These are phyloP conservation scores for Monilinia aucupariae DNA, from an alignment of 2,329 filamentous ascomycete genomes.

Conservation along the genomic window DNA sequence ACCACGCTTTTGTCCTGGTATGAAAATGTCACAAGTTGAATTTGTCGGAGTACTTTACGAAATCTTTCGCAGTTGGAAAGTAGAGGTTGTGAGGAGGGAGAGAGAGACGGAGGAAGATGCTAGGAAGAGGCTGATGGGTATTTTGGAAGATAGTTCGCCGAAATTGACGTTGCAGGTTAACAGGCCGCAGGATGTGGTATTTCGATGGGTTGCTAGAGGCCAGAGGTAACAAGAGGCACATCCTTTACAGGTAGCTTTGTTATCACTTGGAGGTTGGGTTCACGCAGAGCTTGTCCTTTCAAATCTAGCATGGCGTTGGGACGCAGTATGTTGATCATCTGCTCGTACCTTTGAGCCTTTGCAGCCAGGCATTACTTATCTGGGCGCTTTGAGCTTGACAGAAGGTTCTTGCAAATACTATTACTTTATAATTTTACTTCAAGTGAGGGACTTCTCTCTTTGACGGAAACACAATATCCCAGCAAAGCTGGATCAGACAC, in stretches of 20 bases:
- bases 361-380: too few species aligned
- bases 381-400: too few species aligned
- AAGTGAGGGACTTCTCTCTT: too few species aligned
- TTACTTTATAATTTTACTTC: too few species aligned
- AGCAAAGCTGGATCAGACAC: too few species aligned
- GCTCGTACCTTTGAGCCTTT: neutral
- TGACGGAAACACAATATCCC: too few species aligned
- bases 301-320: neutral
- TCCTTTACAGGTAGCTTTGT: neutral
- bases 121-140: slow-evolving; percentile 17
- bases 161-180: slow-evolving; percentile 21
- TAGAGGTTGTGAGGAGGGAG: slow-evolving; percentile 9
- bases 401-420: too few species aligned
- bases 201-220: neutral
- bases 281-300: neutral
- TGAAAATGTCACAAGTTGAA: slow-evolving; percentile 35
- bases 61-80: slow-evolving; percentile 16
- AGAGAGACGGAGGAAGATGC: slow-evolving; percentile 2
- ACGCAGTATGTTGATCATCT: neutral
- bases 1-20: slow-evolving; percentile 31
- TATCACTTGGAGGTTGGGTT: too few species aligned
- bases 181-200: slow-evolving; percentile 8
- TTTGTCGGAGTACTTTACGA: slow-evolving; percentile 26
- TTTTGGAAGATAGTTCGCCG: slow-evolving; percentile 17
- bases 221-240: neutral